Evolutionary conservation across 2,329 filamentous ascomycete species (phyloP), one percentile per base, ranked within the genome.

Genomic region (Fusarium lateritium): DNA sequence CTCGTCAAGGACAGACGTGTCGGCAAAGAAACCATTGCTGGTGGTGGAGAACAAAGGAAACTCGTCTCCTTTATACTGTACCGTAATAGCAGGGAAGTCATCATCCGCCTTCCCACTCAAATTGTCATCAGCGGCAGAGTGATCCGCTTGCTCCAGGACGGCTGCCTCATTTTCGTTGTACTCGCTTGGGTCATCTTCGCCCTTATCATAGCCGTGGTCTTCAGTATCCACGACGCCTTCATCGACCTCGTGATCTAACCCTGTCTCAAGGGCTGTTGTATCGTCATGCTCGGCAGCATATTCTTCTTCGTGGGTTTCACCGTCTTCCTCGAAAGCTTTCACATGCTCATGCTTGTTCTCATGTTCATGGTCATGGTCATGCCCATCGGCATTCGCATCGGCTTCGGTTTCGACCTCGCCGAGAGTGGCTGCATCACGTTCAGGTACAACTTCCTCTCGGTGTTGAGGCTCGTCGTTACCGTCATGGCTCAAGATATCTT

Each of bases 21-120:
- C 79, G 9, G 83, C 78, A 39, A 87, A 84, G 64, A 86, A 87
- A 10, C 83, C 72, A 45, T 81, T 76, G 19, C 77, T 65, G 22
- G 71, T 65, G 14, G 65, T 51, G 3, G 80, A 81, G 56, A 83
- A 81, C 34, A 82, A 73, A 5, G 82, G 82, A 53, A 80, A 83
- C 50, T 83, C 79, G 17, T 82, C 79, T 36, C 80, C 81, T 54
- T 79, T 81, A 61, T 83, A 83, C 46, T 79, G 78, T 51, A 83
- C 82, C 11, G 78, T 81, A 40, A 80, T 83, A 67, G 70, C 73
- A 15, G 76, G 82, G 56, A 72, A 80, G 2, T 74, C 72, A 9
- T 50, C 52, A 21, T 62, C 65, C 44, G 62, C 47, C 24, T 64
- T 60, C 19, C 26, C 52, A n/a, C 51, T 58, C 26, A 67, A 56